Evolutionary conservation across 176 grass and related monocot species (phyloP), one percentile per base, ranked within the genome.

Genomic region (Saccharum spontaneum): DNA sequence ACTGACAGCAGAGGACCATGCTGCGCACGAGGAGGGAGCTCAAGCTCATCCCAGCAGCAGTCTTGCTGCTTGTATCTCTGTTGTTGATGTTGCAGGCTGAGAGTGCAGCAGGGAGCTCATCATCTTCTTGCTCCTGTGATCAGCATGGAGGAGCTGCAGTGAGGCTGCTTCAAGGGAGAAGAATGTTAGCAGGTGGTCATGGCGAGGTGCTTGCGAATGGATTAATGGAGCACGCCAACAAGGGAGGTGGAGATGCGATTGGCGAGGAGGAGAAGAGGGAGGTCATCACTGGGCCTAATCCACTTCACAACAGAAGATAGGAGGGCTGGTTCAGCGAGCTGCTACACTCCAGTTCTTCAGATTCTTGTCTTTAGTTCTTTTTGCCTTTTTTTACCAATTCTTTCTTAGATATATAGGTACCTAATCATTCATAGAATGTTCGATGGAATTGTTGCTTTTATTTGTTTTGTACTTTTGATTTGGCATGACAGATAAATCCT

Each of bases 241-340:
- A 38, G 46, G 71, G 14, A 45, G 59, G 49, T 14, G 76, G 26
- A 73, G 26, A 41, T 1, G 63, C 20, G 63, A 20, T 87, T 38
- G 49, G 49, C 16, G 79, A 37, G 38, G 79, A 87, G 71, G 72
- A 87, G 24, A 77, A 87, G 72, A 70, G 86, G 86, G 71, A 87
- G 62, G 86, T 87, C 71, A 10, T 87, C 63, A 69, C 86, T 5
- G 86, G 86, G 28, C 71, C 86, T 39, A 82, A 82, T 78, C 79
- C 79, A 77, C 86, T 88, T 63, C 86, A 83, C 73, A 88, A 88
- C 79, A 71, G 86, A 83, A 77, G 86, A 83, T 83, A 83, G 50
- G 11, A 45, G 12, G 18, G 5, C 23, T 26, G 3, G 24, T 3
- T 43, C 30, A 73, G 7, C 64, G 28, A 33, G 54, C 60, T 54